Evolutionary conservation across 1,139 yeast genomes (phyloP).

Genomic region (Yamadazyma blattariae): DNA sequence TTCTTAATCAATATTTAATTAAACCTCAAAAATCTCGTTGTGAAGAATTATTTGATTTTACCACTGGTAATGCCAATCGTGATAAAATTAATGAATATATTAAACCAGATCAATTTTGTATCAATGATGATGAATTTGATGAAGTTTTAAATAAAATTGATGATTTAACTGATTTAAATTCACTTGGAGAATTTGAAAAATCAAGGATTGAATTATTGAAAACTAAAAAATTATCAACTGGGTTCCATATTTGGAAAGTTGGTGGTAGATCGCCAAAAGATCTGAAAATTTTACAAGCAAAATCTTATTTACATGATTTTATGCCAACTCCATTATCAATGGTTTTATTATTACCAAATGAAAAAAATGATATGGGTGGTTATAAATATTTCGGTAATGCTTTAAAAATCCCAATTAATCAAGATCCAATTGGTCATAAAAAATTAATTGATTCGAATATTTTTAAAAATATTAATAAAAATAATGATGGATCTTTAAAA

Average conservation of each 20-base stretch:
- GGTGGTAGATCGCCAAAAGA: conserved; percentile 30
- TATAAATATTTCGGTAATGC: conserved; percentile 11
- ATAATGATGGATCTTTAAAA: background rate
- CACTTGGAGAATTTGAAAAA: background rate
- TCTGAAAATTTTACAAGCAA: conserved; percentile 29
- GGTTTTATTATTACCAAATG: conserved; percentile 27
- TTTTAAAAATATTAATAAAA: conserved; percentile 1
- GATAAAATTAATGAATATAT: conserved; percentile 19
- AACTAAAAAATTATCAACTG: conserved; percentile 17
- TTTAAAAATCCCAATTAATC: conserved; percentile 18
- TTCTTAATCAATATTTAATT: conserved; percentile 19
- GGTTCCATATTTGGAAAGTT: conserved; percentile 37
- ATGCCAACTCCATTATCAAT: conserved; percentile 43
- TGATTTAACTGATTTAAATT: background rate
- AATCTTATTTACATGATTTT: conserved; percentile 40
- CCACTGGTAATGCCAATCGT: conserved; percentile 13
- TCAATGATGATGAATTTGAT: conserved; percentile 25
- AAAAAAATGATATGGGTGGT: conserved; percentile 10
- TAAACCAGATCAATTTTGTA: conserved; percentile 22
- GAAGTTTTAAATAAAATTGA: conserved; percentile 3
- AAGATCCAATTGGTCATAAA: conserved; percentile 7
- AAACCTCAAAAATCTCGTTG: conserved; percentile 19
- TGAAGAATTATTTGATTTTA: conserved; percentile 18
- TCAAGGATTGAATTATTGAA: conserved; percentile 5
- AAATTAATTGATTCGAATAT: conserved; percentile 14